Percentiles rank a stretch among this genome's conserved stretches.
Conservation (phyloP, 106 monocot species). For the Allium fistulosum region DNA sequence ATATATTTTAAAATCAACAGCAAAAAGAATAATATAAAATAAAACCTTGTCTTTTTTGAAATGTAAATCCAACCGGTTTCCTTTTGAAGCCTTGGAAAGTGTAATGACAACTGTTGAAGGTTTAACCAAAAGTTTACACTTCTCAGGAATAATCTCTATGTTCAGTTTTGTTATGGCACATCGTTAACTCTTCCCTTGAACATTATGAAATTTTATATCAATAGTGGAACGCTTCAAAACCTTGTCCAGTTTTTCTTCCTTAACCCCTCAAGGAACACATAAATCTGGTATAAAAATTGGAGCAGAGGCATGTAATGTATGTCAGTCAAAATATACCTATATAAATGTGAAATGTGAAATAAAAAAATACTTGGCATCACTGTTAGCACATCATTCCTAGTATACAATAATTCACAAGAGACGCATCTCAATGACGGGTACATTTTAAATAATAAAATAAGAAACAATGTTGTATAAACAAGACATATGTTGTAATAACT, state of each 20-base stretch:
- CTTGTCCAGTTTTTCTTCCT: slow-evolving; percentile 37
- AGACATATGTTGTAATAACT: no score
- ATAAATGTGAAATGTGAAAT: no score
- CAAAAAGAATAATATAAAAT: no score
- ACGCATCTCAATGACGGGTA: no score
- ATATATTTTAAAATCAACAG: no score
- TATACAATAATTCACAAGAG: no score
- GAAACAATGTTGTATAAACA: no score
- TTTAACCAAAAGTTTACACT: slow-evolving; percentile 53
- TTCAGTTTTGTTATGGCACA: slow-evolving; percentile 58
- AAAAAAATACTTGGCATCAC: no score
- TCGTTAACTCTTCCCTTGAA: slow-evolving; percentile 67
- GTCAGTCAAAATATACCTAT: no score
- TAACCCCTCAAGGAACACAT: slow-evolving; percentile 59
- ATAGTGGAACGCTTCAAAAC: slow-evolving; percentile 38
- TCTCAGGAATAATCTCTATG: slow-evolving; percentile 64
- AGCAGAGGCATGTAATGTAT: background rate
- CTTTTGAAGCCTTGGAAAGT: slow-evolving; percentile 56
- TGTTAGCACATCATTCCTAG: no score
- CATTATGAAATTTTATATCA: slow-evolving; percentile 61
- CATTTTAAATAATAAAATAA: no score
- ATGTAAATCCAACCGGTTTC: slow-evolving; percentile 60
- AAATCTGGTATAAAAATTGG: slow-evolving; percentile 30
- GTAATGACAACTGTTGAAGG: slow-evolving; percentile 51
- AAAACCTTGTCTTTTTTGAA: slow-evolving; percentile 65